Evolutionary conservation across 2,329 filamentous ascomycete genomes (phyloP).

Genomic region (Diaporthe velutina): DNA sequence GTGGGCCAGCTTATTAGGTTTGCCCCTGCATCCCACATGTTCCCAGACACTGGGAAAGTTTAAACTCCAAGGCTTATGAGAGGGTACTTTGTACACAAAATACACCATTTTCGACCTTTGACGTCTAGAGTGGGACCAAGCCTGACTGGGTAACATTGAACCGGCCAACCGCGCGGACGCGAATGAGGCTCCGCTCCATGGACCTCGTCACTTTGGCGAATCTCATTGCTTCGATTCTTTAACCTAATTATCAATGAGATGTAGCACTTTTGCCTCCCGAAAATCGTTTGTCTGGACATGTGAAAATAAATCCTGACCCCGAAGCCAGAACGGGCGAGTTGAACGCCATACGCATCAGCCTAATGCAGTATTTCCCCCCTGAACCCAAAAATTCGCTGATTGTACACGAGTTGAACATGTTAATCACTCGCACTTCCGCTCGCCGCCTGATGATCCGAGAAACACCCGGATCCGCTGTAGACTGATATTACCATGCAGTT

Average conservation of each 20-base stretch:
- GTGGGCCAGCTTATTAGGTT: neutral
- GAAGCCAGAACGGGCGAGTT: slow-evolving; percentile 34
- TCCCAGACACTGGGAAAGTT: slow-evolving; percentile 20
- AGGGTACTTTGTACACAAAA: neutral
- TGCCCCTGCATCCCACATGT: slow-evolving; percentile 15
- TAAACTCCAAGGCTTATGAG: neutral
- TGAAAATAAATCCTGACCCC: slow-evolving; percentile 5
- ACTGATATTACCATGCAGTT: slow-evolving; percentile 81
- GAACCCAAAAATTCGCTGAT: slow-evolving; percentile 29
- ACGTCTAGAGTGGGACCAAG: neutral
- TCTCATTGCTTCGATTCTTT: neutral
- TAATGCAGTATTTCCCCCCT: slow-evolving; percentile 4
- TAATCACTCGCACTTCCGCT: slow-evolving; percentile 26
- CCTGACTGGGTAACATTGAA: neutral
- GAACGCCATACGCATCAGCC: slow-evolving; percentile 35
- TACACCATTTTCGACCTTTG: neutral
- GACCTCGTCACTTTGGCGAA: neutral
- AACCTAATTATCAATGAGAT: neutral
- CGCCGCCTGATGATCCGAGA: neutral
- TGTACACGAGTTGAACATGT: slow-evolving; percentile 40
- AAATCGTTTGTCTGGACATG: neutral
- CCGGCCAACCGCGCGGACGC: neutral
- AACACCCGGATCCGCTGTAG: neutral
- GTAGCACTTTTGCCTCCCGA: neutral
- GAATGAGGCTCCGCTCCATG: neutral